These are phyloP conservation scores for Periglandula ipomoeae DNA, from an alignment of 2,329 filamentous ascomycete species.

Conservation along the genomic window DNA sequence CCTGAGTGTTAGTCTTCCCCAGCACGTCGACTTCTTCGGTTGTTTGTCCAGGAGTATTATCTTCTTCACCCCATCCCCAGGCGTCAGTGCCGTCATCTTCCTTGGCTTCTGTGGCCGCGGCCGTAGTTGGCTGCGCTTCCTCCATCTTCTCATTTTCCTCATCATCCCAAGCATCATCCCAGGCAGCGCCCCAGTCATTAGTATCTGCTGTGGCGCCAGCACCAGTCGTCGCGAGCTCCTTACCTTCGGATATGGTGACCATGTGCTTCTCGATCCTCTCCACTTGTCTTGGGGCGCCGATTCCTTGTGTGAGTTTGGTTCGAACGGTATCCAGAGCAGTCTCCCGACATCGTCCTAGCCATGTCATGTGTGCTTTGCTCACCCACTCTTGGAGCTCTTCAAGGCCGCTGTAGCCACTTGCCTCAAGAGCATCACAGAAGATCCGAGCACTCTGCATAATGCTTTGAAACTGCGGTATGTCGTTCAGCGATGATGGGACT, in stretches of 20 bases:
- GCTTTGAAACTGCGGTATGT: constrained; percentile 62
- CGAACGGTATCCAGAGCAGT: constrained; percentile 68
- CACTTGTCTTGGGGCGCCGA: constrained; percentile 59
- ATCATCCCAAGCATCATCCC: constrained; percentile 75
- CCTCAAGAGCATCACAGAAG: constrained; percentile 56
- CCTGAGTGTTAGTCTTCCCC: background rate
- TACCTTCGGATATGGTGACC: constrained; percentile 58
- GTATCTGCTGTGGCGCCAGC: constrained; percentile 33
- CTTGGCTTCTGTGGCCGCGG: constrained; percentile 11
- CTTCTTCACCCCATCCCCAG: constrained; percentile 76
- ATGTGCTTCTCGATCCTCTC: constrained; percentile 80
- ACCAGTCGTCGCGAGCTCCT: constrained; percentile 49
- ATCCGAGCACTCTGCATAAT: constrained; percentile 54
- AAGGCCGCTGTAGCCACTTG: constrained; percentile 52
- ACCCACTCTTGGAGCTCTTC: constrained; percentile 70
- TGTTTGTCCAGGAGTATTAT: constrained; percentile 18
- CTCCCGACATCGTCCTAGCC: constrained; percentile 78
- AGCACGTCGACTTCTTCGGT: constrained; percentile 8
- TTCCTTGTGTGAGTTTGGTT: constrained; percentile 54
- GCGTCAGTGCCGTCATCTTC: constrained; percentile 50
- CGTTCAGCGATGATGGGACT: constrained; percentile 65
- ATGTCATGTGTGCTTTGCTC: constrained; percentile 67
- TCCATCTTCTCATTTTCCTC: constrained; percentile 38
- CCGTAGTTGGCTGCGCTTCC: constrained; percentile 11
- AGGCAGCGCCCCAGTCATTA: constrained; percentile 65